Conservation (phyloP, 208 protist genomes). For the Balamuthia mandrillaris region DNA sequence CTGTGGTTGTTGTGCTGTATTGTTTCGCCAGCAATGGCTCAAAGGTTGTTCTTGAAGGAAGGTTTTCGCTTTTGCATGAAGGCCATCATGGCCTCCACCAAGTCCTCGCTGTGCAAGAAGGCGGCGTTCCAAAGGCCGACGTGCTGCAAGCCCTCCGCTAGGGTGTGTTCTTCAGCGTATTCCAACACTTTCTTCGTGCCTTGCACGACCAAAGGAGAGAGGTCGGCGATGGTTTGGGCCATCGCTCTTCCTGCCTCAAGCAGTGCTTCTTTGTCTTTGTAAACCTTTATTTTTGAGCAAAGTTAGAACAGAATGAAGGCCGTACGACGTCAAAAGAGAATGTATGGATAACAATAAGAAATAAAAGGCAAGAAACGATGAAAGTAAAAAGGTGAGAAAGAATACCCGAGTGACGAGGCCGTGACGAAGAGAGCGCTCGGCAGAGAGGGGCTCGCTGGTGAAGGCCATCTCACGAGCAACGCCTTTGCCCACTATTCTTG, state of each 20-base stretch:
- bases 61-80: constrained; percentile 12
- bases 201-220: not conserved
- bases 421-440: not conserved
- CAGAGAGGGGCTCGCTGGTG: no score
- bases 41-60: constrained; percentile 14
- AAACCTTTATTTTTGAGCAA: no score
- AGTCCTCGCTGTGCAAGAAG: constrained; percentile 23
- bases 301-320: no score
- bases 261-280: constrained; percentile 24
- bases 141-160: not conserved
- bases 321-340: no score
- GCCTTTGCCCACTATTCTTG: constrained; percentile 19
- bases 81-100: constrained; percentile 30
- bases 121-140: constrained; percentile 5
- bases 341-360: not conserved
- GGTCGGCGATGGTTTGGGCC: not conserved
- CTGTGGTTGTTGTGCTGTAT: no score
- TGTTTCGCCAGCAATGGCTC: no score
- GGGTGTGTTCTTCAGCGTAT: constrained; percentile 13
- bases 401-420: not conserved
- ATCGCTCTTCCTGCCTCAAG: not conserved
- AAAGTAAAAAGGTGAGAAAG: not conserved
- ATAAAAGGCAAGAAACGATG: not conserved
- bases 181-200: constrained; percentile 15
- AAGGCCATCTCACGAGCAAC: not conserved